A percentile compares a stretch with the other conserved stretches of the same genome.
Evolutionary conservation across 106 monocot species (phyloP).

Genomic region (Allium sativum): DNA sequence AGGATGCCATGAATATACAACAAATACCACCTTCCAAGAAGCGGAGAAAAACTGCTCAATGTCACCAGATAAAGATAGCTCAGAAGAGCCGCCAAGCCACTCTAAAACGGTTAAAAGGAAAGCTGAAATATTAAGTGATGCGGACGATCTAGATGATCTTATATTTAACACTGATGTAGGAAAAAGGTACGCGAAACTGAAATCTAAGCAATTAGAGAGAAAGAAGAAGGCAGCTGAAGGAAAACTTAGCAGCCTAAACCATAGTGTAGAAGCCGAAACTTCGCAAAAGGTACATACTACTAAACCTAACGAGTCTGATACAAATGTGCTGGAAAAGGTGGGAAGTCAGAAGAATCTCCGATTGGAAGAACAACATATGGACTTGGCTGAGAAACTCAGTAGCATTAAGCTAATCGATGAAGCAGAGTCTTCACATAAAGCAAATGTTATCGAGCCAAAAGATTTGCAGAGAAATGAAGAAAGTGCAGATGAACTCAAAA

Average conservation of each 20-base stretch:
- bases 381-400: no score
- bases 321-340: not conserved
- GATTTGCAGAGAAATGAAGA: not conserved
- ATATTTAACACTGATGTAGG: not conserved
- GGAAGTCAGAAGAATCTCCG: no score
- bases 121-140: not conserved
- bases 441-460: no score
- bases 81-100: not conserved
- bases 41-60: not conserved
- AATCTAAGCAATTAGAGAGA: not conserved
- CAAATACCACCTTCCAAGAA: not conserved
- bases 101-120: not conserved
- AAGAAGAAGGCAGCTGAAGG: not conserved
- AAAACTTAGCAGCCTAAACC: slow-evolving; percentile 2
- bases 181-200: not conserved
- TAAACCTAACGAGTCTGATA: not conserved
- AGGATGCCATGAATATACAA: not conserved
- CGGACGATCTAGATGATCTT: not conserved
- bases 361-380: no score
- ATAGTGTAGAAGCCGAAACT: not conserved
- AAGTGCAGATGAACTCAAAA: not conserved
- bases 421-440: no score
- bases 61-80: not conserved
- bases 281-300: not conserved
- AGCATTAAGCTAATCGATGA: no score